Evolutionary conservation across 352 stramenopile genomes (phyloP).

Genomic region (Globisporangium alternatum): DNA sequence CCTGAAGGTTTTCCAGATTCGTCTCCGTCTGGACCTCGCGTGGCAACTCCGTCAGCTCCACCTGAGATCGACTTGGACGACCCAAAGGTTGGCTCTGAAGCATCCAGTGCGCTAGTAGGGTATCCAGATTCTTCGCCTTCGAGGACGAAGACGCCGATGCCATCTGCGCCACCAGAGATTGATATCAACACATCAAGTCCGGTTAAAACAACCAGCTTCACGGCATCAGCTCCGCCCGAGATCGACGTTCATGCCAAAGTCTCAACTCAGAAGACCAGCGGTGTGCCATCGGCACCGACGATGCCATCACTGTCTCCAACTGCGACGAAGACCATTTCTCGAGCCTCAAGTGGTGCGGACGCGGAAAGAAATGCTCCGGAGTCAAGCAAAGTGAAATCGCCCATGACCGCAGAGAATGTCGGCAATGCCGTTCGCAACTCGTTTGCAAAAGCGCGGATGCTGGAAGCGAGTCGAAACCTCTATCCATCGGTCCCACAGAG

Average conservation of each 20-base stretch:
- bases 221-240: slow-evolving; percentile 8
- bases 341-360: neutral
- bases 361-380: slow-evolving; percentile 3
- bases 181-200: slow-evolving; percentile 19
- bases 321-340: slow-evolving; percentile 36
- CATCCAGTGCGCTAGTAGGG: neutral
- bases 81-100: neutral
- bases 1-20: slow-evolving; percentile 17
- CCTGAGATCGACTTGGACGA: slow-evolving; percentile 11
- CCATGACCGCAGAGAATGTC: slow-evolving; percentile 27
- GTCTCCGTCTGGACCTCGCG: slow-evolving; percentile 10
- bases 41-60: slow-evolving; percentile 15
- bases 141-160: slow-evolving; percentile 16
- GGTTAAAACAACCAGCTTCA: slow-evolving; percentile 10
- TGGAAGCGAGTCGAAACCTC: slow-evolving; percentile 32
- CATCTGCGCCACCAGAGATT: slow-evolving; percentile 30
- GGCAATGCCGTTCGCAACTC: slow-evolving; percentile 36
- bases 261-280: neutral
- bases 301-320: slow-evolving; percentile 49
- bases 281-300: slow-evolving; percentile 19
- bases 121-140: slow-evolving; percentile 7
- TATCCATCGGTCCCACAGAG: slow-evolving; percentile 37
- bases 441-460: slow-evolving; percentile 41
- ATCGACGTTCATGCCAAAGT: neutral
- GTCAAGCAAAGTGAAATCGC: slow-evolving; percentile 14